Conservation (phyloP, 768 basidiomycete genomes). For the Suillus americanus region DNA sequence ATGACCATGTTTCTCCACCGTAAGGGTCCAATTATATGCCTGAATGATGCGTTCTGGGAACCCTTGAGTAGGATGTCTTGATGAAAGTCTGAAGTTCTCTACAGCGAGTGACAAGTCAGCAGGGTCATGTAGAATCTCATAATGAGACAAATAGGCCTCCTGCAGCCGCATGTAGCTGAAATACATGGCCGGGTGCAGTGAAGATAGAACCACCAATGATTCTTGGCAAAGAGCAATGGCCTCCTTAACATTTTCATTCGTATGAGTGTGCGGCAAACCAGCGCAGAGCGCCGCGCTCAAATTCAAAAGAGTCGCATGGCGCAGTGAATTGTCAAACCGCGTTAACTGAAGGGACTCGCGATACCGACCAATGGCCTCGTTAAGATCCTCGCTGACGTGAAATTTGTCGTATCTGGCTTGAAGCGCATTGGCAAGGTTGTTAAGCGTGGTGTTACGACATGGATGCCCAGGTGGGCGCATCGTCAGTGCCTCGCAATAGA, state of each 20-base stretch:
- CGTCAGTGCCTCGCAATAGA: background rate
- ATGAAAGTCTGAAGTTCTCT: background rate
- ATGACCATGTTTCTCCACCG: too few species aligned
- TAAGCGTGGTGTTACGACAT: background rate
- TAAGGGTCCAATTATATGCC: background rate
- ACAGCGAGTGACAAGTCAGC: background rate
- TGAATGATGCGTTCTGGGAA: background rate
- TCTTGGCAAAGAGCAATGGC: background rate
- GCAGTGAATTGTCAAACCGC: background rate
- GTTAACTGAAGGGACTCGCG: background rate
- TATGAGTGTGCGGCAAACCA: background rate
- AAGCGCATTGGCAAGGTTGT: background rate
- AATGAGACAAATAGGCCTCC: background rate
- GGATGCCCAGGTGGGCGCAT: background rate
- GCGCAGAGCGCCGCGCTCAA: background rate
- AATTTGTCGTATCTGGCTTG: background rate
- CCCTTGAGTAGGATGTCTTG: background rate
- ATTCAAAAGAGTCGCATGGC: background rate
- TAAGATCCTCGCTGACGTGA: background rate
- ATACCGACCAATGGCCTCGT: background rate
- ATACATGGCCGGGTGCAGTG: background rate
- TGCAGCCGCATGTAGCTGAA: background rate
- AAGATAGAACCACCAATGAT: background rate
- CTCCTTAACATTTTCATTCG: background rate
- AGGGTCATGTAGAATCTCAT: background rate